A percentile compares a stretch with the other conserved stretches of the same genome.
phyloP scores from a whole-genome alignment of 345 rosid species.

The Rhizophora mangle region DNA sequence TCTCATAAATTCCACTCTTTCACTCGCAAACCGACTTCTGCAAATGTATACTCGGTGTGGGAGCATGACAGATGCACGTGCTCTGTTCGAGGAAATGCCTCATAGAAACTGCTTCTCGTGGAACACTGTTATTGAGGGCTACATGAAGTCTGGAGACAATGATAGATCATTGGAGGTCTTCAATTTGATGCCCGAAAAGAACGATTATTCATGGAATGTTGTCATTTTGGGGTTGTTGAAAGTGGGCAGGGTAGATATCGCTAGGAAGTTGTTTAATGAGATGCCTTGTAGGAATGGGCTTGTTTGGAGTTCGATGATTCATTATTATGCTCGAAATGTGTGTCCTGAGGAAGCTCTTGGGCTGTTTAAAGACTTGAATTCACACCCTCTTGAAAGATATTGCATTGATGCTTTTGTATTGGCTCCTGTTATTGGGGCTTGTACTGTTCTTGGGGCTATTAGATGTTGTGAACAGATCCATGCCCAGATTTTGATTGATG shows the following conservation, averaged over 20 bases:
- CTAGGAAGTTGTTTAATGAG: constrained; percentile 48
- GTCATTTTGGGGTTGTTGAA: constrained; percentile 64
- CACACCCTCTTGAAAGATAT: constrained; percentile 26
- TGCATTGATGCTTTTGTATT: constrained; percentile 47
- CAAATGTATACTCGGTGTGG: constrained; percentile 45
- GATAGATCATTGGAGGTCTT: constrained; percentile 41
- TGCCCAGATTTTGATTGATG: constrained; percentile 44
- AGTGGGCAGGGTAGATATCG: constrained; percentile 47
- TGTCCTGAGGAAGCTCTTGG: constrained; percentile 46
- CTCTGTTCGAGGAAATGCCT: constrained; percentile 71
- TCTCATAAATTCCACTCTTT: constrained; percentile 37
- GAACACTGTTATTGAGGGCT: constrained; percentile 71
- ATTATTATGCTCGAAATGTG: constrained; percentile 47
- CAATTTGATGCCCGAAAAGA: constrained; percentile 48
- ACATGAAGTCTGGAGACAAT: constrained; percentile 46
- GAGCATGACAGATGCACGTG: constrained; percentile 35
- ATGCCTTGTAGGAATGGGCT: constrained; percentile 63
- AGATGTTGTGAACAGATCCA: constrained; percentile 70
- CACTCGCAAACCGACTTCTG: constrained; percentile 55
- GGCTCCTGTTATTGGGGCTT: constrained; percentile 64
- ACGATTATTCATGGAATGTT: constrained; percentile 67
- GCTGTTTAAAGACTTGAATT: constrained; percentile 49
- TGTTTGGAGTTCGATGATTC: constrained; percentile 63
- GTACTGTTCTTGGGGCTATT: constrained; percentile 54
- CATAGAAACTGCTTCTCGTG: constrained; percentile 57